These are phyloP conservation scores for Metschnikowia arizonensis DNA, from an alignment of 805 yeast species.

Conservation along the genomic window DNA sequence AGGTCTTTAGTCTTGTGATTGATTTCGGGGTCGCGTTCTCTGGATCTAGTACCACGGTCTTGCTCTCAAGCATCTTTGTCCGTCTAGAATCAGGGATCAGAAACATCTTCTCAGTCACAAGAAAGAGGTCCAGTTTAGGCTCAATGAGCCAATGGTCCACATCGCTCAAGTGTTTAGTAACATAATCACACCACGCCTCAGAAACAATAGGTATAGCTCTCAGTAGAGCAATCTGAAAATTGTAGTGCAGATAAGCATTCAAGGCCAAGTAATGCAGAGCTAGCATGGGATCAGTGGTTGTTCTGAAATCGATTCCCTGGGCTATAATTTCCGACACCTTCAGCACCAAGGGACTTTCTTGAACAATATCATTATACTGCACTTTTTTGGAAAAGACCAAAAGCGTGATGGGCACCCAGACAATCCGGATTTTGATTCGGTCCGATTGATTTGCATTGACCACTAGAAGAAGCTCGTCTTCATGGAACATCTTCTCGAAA, in stretches of 20 bases:
- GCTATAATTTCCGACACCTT: conserved; percentile 11
- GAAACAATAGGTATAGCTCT: conserved; percentile 28
- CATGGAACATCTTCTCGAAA: conserved; percentile 8
- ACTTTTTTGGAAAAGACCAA: conserved; percentile 14
- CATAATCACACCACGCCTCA: conserved; percentile 22
- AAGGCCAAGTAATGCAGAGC: conserved; percentile 26
- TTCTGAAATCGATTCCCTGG: conserved; percentile 19
- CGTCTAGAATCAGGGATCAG: conserved; percentile 16
- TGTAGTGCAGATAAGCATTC: conserved; percentile 12
- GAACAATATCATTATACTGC: conserved; percentile 12
- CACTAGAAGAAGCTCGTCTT: conserved; percentile 8
- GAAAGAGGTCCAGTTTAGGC: conserved; percentile 12
- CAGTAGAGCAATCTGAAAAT: conserved; percentile 24
- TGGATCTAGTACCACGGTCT: conserved; percentile 7
- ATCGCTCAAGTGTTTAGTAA: conserved; percentile 11
- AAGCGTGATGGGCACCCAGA: conserved; percentile 23
- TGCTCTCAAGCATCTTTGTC: conserved; percentile 14
- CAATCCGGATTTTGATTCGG: conserved; percentile 14
- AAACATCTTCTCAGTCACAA: conserved; percentile 15
- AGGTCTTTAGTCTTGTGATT: conserved; percentile 7
- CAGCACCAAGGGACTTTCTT: conserved; percentile 13
- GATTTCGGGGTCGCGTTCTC: conserved; percentile 7
- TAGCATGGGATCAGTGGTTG: conserved; percentile 14
- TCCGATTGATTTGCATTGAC: conserved; percentile 19
- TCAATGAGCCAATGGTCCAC: conserved; percentile 23